Conservation (phyloP, 805 yeast genomes). For the Saccharomyces kudriavzevii region DNA sequence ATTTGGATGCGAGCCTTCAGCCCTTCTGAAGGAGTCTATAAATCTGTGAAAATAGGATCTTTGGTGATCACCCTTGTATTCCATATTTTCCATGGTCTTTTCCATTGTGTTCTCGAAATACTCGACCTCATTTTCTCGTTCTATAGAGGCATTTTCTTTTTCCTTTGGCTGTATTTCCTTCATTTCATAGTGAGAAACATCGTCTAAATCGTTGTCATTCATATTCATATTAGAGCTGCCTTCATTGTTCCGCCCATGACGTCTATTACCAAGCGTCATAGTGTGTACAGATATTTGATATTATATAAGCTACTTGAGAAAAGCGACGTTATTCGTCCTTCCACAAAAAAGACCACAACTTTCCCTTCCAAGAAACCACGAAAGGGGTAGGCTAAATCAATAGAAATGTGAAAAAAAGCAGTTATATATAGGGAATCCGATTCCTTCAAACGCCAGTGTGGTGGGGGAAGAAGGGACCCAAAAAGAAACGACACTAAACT, state of each 20-base stretch:
- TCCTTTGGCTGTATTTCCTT: slow-evolving; percentile 9
- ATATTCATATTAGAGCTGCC: not conserved
- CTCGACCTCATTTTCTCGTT: slow-evolving; percentile 15
- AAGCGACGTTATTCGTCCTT: not conserved
- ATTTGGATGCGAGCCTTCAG: slow-evolving; percentile 20
- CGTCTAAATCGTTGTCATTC: not conserved
- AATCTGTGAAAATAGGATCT: slow-evolving; percentile 17
- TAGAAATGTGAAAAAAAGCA: not conserved
- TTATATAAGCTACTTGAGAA: not conserved
- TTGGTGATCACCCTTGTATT: slow-evolving; percentile 1
- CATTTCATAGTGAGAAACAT: slow-evolving; percentile 11
- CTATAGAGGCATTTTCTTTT: not conserved
- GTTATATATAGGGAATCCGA: not conserved
- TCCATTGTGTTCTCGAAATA: slow-evolving; percentile 10
- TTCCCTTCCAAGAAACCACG: not conserved
- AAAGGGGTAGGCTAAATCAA: not conserved
- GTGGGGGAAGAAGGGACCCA: not conserved
- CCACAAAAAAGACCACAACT: not conserved
- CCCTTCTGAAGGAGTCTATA: slow-evolving; percentile 37
- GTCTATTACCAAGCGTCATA: not conserved
- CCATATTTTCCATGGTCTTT: not conserved
- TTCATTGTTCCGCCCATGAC: not conserved
- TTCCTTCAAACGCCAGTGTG: not conserved
- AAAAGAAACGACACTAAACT: not conserved
- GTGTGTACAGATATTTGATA: not conserved